These are phyloP conservation scores for Neofusicoccum sp. DNA, from an alignment of 2,329 filamentous ascomycete species.

Conservation along the genomic window DNA sequence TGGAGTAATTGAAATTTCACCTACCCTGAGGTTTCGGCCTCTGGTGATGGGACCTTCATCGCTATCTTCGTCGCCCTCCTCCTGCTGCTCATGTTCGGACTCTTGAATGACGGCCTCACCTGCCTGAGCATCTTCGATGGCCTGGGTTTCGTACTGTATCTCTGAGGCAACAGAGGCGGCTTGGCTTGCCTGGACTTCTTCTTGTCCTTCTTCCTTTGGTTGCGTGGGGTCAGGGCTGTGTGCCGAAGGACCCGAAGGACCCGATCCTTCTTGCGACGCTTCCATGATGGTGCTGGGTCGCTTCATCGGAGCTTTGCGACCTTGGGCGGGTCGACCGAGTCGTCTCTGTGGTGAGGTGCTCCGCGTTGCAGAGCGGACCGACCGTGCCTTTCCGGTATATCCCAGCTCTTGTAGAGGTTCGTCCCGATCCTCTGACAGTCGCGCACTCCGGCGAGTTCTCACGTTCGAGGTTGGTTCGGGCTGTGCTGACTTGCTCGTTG, in stretches of 20 bases:
- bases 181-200: slow-evolving; percentile 8
- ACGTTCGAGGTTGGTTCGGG: slow-evolving; percentile 15
- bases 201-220: neutral
- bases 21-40: slow-evolving; percentile 37
- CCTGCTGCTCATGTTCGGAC: slow-evolving; percentile 32
- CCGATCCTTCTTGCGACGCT: slow-evolving; percentile 47
- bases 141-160: slow-evolving; percentile 6
- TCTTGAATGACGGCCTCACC: slow-evolving; percentile 42
- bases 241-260: slow-evolving; percentile 24
- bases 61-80: slow-evolving; percentile 48
- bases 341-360: slow-evolving; percentile 39
- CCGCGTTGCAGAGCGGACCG: slow-evolving; percentile 53
- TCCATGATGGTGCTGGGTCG: slow-evolving; percentile 52
- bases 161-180: slow-evolving; percentile 6
- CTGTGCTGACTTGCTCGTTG: slow-evolving; percentile 34
- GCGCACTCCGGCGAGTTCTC: slow-evolving; percentile 54
- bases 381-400: slow-evolving; percentile 58
- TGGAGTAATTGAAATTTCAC: neutral
- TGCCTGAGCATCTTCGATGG: neutral
- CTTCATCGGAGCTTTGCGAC: slow-evolving; percentile 50
- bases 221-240: slow-evolving; percentile 1
- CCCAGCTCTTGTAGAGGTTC: slow-evolving; percentile 58
- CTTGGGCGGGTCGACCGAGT: slow-evolving; percentile 32
- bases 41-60: slow-evolving; percentile 56
- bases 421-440: slow-evolving; percentile 57